A percentile compares a stretch with the other conserved stretches of the same genome.
These are phyloP conservation scores for Chrysoporthe cubensis DNA, from an alignment of 2,329 filamentous ascomycete species.

Conservation along the genomic window DNA sequence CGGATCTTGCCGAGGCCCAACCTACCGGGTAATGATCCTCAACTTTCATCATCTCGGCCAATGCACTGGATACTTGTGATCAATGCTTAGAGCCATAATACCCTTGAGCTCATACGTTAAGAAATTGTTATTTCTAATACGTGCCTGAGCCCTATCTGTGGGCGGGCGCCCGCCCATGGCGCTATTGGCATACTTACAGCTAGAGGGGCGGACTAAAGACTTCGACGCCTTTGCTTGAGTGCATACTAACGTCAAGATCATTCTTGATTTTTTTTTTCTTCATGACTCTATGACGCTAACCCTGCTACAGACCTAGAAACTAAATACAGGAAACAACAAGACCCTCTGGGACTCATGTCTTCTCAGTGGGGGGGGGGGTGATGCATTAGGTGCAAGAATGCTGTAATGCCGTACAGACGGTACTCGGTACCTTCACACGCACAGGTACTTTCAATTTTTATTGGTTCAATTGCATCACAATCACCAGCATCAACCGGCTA, in stretches of 20 bases:
- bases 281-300: conserved; percentile 2
- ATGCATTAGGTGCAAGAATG: background rate
- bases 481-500: conserved; percentile 6
- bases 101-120: too few relatives aligned
- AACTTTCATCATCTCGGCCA: too few relatives aligned
- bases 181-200: too few relatives aligned
- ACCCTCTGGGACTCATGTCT: background rate
- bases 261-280: background rate
- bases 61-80: too few relatives aligned
- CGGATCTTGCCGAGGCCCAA: background rate
- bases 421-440: too few relatives aligned
- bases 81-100: too few relatives aligned
- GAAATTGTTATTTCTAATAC: too few relatives aligned
- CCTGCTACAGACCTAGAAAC: conserved; percentile 12
- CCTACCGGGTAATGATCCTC: background rate
- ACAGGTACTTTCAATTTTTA: background rate
- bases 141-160: too few relatives aligned
- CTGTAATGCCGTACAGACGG: too few relatives aligned
- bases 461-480: conserved; percentile 5
- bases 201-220: background rate
- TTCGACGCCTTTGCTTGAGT: conserved; percentile 6
- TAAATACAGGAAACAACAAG: background rate
- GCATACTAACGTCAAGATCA: background rate
- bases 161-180: too few relatives aligned
- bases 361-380: background rate